phyloP scores from a whole-genome alignment of 78 protist genomes.

The Chrysochromulina parva region DNA sequence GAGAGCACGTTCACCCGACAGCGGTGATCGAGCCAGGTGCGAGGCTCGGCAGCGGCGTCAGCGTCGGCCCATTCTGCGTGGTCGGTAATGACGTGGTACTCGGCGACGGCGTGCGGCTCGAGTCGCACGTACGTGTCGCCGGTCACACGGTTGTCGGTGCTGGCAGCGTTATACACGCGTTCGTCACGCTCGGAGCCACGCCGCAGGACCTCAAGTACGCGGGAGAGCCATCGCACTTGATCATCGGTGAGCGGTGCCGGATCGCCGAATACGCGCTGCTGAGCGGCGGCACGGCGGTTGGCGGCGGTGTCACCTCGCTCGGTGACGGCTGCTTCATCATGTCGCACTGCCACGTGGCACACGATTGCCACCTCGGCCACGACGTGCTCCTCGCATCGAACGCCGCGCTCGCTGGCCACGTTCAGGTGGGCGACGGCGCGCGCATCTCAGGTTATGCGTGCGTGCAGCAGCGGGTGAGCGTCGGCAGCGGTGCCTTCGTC shows the following conservation, averaged over 20 bases:
- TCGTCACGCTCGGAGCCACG: background rate
- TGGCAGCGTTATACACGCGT: background rate
- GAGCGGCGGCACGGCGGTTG: constrained; percentile 5
- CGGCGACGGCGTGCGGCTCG: background rate
- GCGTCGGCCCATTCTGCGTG: background rate
- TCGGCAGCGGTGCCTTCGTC: background rate
- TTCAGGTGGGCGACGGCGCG: background rate
- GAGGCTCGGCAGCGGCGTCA: background rate
- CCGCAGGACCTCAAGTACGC: background rate
- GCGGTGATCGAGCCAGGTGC: background rate
- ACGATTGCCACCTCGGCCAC: background rate
- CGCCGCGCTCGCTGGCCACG: constrained; percentile 18
- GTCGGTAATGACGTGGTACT: background rate
- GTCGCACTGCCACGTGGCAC: constrained; percentile 9
- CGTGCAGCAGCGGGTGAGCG: constrained; percentile 3
- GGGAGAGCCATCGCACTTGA: background rate
- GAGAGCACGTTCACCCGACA: background rate
- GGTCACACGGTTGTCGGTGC: background rate
- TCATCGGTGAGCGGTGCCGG: background rate
- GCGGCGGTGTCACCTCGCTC: background rate
- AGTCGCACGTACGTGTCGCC: background rate
- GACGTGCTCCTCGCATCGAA: background rate
- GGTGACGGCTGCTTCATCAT: constrained; percentile 12
- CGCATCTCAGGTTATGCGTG: background rate
- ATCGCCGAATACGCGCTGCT: background rate